Evolutionary conservation across 352 stramenopile species (phyloP), one percentile per base, ranked within the genome.

Genomic region (Phytophthora sojae): DNA sequence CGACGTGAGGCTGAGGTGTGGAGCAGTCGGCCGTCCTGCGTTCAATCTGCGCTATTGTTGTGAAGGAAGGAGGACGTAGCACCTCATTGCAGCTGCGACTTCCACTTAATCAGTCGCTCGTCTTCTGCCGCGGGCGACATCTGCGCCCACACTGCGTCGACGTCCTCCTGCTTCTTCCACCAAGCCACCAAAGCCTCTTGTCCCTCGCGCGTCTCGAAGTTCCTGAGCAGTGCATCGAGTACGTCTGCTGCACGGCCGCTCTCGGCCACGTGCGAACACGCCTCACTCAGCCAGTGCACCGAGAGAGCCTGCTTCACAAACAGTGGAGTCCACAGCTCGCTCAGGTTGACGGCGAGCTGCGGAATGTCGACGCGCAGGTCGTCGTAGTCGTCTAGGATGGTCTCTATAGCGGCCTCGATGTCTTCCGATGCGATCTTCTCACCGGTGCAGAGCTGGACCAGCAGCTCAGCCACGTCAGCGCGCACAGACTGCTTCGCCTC

Each of bases 281-380:
- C 74, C 19, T 89, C 79, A 49, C 75, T 67, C 26, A 95, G 62
- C 86, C 86, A 95, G 0, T 56, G 50, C 2, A 92, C 49, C 15
- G 77, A 77, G 1, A 95, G 67, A 17, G 69, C 59, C 8, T 82
- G 25, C 37, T 82, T 79, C n/a, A 77, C 67, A 54, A 95, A 91
- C 69, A 95, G 56, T n/a, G 79, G 69, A 6, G 74, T 77, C 78
- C 69, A 91, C 4, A 95, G 57, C 17, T 92, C 83, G 19, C 85
- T 83, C 51, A 91, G 60, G 49, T 89, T 91, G 9, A 67, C 53
- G 11, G 73, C 82, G 30, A 94, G 64, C 25, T 79, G 79, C n/a
- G 88, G 88, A 25, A 95, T 85, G 67, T 95, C 88, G 15, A 95
- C 83, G 29, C 82, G 82, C 47, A 91, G 63, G 49, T 95, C 86